Conservation (phyloP, 2,329 filamentous ascomycete species). For the Botrytis hyacinthi region DNA sequence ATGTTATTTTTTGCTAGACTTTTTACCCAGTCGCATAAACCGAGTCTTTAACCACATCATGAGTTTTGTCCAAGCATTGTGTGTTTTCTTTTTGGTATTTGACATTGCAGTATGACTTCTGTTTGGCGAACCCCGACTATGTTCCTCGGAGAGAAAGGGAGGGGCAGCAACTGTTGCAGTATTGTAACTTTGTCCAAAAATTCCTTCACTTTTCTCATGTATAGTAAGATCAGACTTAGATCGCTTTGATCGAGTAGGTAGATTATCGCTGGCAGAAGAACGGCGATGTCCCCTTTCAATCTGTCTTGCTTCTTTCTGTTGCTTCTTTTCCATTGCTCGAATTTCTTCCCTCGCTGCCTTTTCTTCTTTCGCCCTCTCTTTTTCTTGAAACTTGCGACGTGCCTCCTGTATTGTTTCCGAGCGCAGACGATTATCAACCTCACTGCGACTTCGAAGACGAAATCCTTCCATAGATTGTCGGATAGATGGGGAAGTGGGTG, state of each 20-base stretch:
- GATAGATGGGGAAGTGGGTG: slow-evolving; percentile 49
- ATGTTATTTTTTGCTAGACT: slow-evolving; percentile 18
- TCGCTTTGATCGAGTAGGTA: slow-evolving; percentile 43
- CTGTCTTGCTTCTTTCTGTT: slow-evolving; percentile 54
- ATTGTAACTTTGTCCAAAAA: slow-evolving; percentile 30
- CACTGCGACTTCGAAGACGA: slow-evolving; percentile 59
- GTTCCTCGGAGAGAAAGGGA: slow-evolving; percentile 18
- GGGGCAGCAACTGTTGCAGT: slow-evolving; percentile 17
- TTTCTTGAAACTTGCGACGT: slow-evolving; percentile 61
- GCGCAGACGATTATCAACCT: slow-evolving; percentile 54
- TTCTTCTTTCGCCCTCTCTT: slow-evolving; percentile 60
- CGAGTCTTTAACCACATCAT: slow-evolving; percentile 63
- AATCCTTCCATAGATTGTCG: slow-evolving; percentile 61
- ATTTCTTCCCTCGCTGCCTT: slow-evolving; percentile 60
- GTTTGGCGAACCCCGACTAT: neutral
- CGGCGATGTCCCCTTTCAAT: slow-evolving; percentile 43
- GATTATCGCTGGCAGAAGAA: slow-evolving; percentile 38
- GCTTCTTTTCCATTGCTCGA: slow-evolving; percentile 57
- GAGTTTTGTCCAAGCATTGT: slow-evolving; percentile 61
- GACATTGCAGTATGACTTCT: slow-evolving; percentile 17
- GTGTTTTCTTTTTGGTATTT: slow-evolving; percentile 55
- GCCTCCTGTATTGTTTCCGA: slow-evolving; percentile 59
- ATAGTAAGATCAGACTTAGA: slow-evolving; percentile 41
- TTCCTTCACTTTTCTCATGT: slow-evolving; percentile 24
- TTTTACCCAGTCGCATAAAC: slow-evolving; percentile 44